Percentiles rank a stretch among this genome's conserved stretches.
These are phyloP conservation scores for Puya raimondii DNA, from an alignment of 176 grass and related monocot species.

Conservation along the genomic window DNA sequence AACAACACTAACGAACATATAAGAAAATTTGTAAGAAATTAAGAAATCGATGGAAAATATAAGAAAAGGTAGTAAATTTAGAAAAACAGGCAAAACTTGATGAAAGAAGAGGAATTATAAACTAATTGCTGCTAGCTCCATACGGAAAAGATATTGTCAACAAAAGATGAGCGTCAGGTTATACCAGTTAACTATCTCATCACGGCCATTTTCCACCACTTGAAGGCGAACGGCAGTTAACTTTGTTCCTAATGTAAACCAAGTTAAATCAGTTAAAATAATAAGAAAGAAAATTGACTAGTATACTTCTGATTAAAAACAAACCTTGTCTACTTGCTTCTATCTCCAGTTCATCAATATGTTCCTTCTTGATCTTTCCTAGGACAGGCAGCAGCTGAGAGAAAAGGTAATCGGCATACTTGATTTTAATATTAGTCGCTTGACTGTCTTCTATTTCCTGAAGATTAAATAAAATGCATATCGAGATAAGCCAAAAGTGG, in stretches of 20 bases:
- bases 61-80: constrained; percentile 1
- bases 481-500: not conserved
- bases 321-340: constrained; percentile 89
- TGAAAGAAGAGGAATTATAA: not conserved
- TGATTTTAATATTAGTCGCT: constrained; percentile 39
- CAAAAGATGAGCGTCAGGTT: not conserved
- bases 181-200: constrained; percentile 67
- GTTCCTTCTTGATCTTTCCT: constrained; percentile 58
- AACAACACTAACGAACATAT: too few species aligned
- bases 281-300: not conserved
- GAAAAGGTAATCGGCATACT: constrained; percentile 65
- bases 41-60: not conserved
- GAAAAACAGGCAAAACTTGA: not conserved
- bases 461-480: constrained; percentile 24
- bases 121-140: too few species aligned
- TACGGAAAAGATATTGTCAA: too few species aligned
- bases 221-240: constrained; percentile 58
- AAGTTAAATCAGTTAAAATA: constrained; percentile 15
- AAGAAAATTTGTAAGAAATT: not conserved
- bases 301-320: constrained; percentile 7
- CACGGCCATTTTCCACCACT: constrained; percentile 55
- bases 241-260: constrained; percentile 48
- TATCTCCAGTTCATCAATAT: constrained; percentile 86
- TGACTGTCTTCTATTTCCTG: constrained; percentile 41
- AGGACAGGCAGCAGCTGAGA: constrained; percentile 70